Percentiles rank a stretch among this genome's conserved stretches.
phyloP scores from a whole-genome alignment of 2,329 filamentous ascomycete genomes.

The Fusarium irregulare region DNA sequence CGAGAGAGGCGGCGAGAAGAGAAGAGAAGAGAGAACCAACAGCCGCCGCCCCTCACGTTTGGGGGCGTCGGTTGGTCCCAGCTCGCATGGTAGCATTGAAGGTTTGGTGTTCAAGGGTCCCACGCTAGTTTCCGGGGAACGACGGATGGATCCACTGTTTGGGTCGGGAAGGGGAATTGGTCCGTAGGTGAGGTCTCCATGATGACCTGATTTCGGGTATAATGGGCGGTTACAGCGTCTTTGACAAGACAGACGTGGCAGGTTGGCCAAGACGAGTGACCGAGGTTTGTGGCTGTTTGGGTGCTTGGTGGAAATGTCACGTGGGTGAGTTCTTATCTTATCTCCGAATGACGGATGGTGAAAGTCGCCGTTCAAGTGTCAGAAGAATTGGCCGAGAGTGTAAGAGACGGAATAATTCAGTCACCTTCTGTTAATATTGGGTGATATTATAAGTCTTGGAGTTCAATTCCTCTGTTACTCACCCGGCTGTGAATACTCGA shows the following conservation, averaged over 20 bases:
- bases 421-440: not conserved
- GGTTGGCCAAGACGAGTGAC: not conserved
- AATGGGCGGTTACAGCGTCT: not conserved
- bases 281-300: not conserved
- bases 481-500: not conserved
- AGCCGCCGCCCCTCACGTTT: not conserved
- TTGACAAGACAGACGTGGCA: not conserved
- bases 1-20: not conserved
- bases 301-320: not conserved
- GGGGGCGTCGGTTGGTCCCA: conserved; percentile 6
- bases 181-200: not conserved
- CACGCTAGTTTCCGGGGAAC: conserved; percentile 17
- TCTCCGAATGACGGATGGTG: not conserved
- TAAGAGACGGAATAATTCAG: not conserved
- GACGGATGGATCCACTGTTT: conserved; percentile 1
- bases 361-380: not conserved
- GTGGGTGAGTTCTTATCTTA: not conserved
- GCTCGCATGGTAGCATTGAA: conserved; percentile 5
- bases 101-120: conserved; percentile 4
- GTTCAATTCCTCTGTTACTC: not conserved
- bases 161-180: not conserved
- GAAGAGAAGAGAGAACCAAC: not conserved
- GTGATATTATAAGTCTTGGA: too few relatives aligned
- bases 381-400: not conserved
- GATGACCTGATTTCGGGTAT: not conserved